Conservation (phyloP, 1,284 basidiomycete species). For the Ceratobasidium sp. region DNA sequence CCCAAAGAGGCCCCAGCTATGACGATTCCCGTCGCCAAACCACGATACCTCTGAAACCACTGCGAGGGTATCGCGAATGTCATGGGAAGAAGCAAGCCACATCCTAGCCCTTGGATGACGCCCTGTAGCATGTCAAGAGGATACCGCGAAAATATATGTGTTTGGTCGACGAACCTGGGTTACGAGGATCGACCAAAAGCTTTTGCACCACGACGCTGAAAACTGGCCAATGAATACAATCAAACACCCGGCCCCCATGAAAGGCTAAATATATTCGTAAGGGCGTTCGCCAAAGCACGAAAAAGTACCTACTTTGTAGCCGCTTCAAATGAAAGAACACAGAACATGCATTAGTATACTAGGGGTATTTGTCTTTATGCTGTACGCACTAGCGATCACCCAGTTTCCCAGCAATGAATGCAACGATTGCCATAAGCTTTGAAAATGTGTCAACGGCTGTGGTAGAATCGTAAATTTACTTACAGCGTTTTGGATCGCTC, state of each 20-base stretch:
- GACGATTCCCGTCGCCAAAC: slow-evolving; percentile 46
- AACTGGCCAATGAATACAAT: slow-evolving; percentile 42
- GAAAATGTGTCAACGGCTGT: background rate
- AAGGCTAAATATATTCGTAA: slow-evolving; percentile 31
- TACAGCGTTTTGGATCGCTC: slow-evolving; percentile 39
- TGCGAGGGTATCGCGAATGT: slow-evolving; percentile 44
- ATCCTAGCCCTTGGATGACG: slow-evolving; percentile 18
- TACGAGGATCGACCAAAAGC: slow-evolving; percentile 46
- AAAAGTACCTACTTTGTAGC: no score
- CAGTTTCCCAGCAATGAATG: slow-evolving; percentile 44
- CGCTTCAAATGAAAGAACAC: no score
- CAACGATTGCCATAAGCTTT: slow-evolving; percentile 38
- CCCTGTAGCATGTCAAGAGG: slow-evolving; percentile 26
- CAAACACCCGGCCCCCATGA: slow-evolving; percentile 43
- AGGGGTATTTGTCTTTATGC: no score
- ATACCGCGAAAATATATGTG: no score
- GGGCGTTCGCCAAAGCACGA: background rate
- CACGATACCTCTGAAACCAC: slow-evolving; percentile 45
- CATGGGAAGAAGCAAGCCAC: slow-evolving; percentile 21
- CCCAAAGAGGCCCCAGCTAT: slow-evolving; percentile 45
- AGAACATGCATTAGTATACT: no score
- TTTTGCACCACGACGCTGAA: slow-evolving; percentile 42
- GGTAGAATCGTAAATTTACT: background rate
- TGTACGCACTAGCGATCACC: slow-evolving; percentile 43
- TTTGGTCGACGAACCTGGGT: slow-evolving; percentile 43